A percentile compares a stretch with the other conserved stretches of the same genome.
Conservation (phyloP, 1,284 basidiomycete genomes). For the Rhodotorula glutinis region DNA sequence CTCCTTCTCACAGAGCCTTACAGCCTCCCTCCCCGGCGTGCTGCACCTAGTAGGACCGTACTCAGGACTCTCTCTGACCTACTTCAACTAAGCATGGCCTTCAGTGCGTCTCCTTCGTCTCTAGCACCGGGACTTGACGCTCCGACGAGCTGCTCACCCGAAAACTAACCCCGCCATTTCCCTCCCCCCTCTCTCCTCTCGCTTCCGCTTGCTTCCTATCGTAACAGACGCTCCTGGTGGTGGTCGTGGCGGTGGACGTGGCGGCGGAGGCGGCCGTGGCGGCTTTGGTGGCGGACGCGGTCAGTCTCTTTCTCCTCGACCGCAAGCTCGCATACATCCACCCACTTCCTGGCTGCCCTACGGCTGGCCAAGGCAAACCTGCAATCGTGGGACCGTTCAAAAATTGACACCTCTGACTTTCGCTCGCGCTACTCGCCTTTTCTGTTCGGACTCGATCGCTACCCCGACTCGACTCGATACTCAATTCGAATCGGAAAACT, state of each 20-base stretch:
- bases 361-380: too few relatives aligned
- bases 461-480: too few relatives aligned
- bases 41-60: not conserved
- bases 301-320: constrained; percentile 4
- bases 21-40: not conserved
- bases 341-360: too few relatives aligned
- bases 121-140: too few relatives aligned
- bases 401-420: too few relatives aligned
- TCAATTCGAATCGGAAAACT: too few relatives aligned
- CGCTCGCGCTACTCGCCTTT: too few relatives aligned
- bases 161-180: not conserved
- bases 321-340: not conserved
- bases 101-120: constrained; percentile 21
- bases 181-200: not conserved
- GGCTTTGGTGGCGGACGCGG: constrained; percentile 41
- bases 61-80: not conserved
- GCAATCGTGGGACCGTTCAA: too few relatives aligned
- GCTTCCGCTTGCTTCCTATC: not conserved
- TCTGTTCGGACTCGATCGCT: not conserved
- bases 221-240: constrained; percentile 30
- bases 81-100: constrained; percentile 5
- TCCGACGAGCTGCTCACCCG: too few relatives aligned
- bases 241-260: constrained; percentile 39
- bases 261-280: constrained; percentile 39
- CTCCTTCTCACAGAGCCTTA: too few relatives aligned